phyloP scores from a whole-genome alignment of 352 stramenopile species.

The Porosira glacialis region DNA sequence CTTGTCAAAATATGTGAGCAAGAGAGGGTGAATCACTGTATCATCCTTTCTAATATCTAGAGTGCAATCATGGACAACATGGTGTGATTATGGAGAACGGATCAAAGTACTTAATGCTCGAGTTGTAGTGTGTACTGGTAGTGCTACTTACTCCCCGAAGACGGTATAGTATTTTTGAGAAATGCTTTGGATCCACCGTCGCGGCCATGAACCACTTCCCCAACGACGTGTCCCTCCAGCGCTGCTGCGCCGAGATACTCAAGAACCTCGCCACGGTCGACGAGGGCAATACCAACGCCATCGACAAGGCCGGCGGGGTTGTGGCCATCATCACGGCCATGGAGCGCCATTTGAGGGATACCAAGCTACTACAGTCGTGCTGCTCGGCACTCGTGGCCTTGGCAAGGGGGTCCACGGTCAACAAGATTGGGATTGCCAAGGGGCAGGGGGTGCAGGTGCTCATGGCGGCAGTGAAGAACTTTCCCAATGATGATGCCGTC shows the following conservation, averaged over 20 bases:
- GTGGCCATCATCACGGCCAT: slow-evolving; percentile 26
- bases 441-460: slow-evolving; percentile 28
- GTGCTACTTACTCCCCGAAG: too few relatives aligned
- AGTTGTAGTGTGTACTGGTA: too few relatives aligned
- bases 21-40: too few relatives aligned
- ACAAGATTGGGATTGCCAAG: slow-evolving; percentile 34
- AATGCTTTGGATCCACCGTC: too few relatives aligned
- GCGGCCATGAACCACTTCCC: slow-evolving; percentile 47
- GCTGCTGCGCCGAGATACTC: slow-evolving; percentile 29
- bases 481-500: slow-evolving; percentile 40
- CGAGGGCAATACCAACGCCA: slow-evolving; percentile 34
- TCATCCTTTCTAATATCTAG: too few relatives aligned
- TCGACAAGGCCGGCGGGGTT: slow-evolving; percentile 36
- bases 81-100: too few relatives aligned
- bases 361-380: slow-evolving; percentile 32
- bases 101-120: too few relatives aligned
- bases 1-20: too few relatives aligned
- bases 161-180: too few relatives aligned
- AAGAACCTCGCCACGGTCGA: slow-evolving; percentile 33
- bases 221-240: slow-evolving; percentile 26
- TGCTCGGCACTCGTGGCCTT: slow-evolving; percentile 40
- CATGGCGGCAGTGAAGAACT: slow-evolving; percentile 41
- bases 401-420: slow-evolving; percentile 13
- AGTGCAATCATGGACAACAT: too few relatives aligned
- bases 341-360: slow-evolving; percentile 32